phyloP scores from a whole-genome alignment of 192 early-diverging fungal species.

The Umbelopsis sp. region DNA sequence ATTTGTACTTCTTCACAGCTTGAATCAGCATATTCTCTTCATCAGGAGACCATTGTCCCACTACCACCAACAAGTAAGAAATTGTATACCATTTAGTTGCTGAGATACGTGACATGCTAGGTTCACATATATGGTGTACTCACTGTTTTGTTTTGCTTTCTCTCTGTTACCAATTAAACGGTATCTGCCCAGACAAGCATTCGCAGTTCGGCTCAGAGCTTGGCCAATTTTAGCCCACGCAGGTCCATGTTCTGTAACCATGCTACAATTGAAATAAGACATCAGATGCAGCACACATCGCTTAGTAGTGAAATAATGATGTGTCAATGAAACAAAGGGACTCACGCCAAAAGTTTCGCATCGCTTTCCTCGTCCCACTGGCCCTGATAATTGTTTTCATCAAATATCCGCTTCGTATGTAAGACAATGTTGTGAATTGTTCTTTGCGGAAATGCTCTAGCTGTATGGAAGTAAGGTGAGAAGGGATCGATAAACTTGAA shows the following conservation, averaged over 20 bases:
- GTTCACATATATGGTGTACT: neutral
- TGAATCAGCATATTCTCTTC: neutral
- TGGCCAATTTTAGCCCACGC: neutral
- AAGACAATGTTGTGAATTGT: neutral
- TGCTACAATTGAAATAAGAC: neutral
- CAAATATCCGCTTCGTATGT: neutral
- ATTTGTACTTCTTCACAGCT: constrained; percentile 11
- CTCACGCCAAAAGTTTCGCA: neutral
- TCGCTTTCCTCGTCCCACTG: constrained; percentile 1
- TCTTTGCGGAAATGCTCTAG: neutral
- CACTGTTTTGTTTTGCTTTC: neutral
- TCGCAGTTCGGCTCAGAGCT: neutral
- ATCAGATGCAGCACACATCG: neutral
- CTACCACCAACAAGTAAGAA: neutral
- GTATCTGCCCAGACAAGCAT: neutral
- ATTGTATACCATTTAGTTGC: neutral
- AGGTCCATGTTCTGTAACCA: neutral
- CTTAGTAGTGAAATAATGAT: neutral
- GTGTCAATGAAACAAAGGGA: neutral
- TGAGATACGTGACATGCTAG: neutral
- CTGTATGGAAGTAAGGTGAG: neutral
- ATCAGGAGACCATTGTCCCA: neutral
- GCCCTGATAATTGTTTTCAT: constrained; percentile 9
- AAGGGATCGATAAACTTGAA: neutral
- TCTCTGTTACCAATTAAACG: neutral